These are phyloP conservation scores for Verticillium tricorpus DNA, from an alignment of 2,329 filamentous ascomycete species.

Conservation along the genomic window DNA sequence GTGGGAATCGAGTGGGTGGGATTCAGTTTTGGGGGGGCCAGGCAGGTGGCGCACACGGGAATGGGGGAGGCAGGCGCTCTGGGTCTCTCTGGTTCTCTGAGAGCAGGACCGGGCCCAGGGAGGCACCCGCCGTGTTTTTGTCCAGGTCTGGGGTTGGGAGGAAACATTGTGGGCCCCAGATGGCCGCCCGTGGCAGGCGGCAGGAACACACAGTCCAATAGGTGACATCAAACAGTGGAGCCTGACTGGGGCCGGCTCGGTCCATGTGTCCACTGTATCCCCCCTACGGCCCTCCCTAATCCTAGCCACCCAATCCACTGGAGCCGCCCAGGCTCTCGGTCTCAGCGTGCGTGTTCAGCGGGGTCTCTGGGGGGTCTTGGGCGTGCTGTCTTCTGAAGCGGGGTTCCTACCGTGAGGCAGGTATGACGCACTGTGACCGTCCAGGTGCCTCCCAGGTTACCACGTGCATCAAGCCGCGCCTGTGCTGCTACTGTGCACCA, in stretches of 20 bases:
- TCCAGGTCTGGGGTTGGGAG: background rate
- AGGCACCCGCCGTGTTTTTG: background rate
- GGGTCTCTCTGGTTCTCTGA: background rate
- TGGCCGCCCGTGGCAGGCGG: background rate
- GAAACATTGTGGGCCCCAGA: background rate
- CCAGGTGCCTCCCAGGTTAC: background rate
- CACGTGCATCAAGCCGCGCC: background rate
- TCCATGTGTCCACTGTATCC: background rate
- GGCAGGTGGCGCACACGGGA: background rate
- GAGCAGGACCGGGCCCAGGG: background rate
- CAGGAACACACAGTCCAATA: background rate
- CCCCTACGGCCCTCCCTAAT: background rate
- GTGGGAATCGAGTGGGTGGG: conserved; percentile 9
- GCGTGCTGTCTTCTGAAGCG: background rate
- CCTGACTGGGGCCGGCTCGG: background rate
- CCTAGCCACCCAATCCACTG: background rate
- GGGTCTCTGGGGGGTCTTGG: background rate
- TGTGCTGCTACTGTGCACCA: background rate
- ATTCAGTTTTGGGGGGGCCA: background rate
- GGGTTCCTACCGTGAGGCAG: background rate
- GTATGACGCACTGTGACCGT: background rate
- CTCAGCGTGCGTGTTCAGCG: background rate
- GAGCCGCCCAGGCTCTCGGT: background rate
- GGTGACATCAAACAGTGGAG: background rate
- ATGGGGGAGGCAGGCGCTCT: background rate